Conservation (phyloP, 805 yeast genomes). For the Myxozyma neglecta region DNA sequence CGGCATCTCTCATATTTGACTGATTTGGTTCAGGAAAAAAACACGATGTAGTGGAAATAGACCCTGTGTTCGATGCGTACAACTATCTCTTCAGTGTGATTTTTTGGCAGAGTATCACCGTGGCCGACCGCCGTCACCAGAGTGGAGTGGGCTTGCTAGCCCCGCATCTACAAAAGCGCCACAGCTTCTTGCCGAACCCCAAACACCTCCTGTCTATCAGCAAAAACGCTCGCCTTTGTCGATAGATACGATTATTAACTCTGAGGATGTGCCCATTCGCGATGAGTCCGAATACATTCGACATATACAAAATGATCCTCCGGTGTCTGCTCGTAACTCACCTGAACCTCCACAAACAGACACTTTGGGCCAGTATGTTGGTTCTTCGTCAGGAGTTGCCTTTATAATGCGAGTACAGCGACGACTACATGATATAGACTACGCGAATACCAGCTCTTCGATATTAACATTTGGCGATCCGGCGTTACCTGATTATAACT, state of each 20-base stretch:
- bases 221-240: background rate
- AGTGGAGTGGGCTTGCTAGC: slow-evolving; percentile 7
- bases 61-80: slow-evolving; percentile 22
- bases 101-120: slow-evolving; percentile 25
- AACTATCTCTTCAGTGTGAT: slow-evolving; percentile 12
- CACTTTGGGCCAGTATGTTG: slow-evolving; percentile 20
- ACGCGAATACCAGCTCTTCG: slow-evolving; percentile 7
- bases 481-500: slow-evolving; percentile 7
- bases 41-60: slow-evolving; percentile 19
- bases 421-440: slow-evolving; percentile 12
- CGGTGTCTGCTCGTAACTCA: background rate
- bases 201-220: background rate
- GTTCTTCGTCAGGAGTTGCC: slow-evolving; percentile 22
- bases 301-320: background rate
- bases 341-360: slow-evolving; percentile 16
- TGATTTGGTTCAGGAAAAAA: slow-evolving; percentile 7
- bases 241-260: background rate
- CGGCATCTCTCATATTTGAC: background rate
- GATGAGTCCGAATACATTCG: slow-evolving; percentile 16
- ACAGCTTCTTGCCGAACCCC: background rate
- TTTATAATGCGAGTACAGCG: slow-evolving; percentile 19
- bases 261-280: slow-evolving; percentile 2
- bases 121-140: slow-evolving; percentile 25
- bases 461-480: slow-evolving; percentile 26
- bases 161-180: background rate